These are phyloP conservation scores for Myriosclerotinia scirpicola DNA, from an alignment of 2,329 filamentous ascomycete genomes.

Conservation along the genomic window DNA sequence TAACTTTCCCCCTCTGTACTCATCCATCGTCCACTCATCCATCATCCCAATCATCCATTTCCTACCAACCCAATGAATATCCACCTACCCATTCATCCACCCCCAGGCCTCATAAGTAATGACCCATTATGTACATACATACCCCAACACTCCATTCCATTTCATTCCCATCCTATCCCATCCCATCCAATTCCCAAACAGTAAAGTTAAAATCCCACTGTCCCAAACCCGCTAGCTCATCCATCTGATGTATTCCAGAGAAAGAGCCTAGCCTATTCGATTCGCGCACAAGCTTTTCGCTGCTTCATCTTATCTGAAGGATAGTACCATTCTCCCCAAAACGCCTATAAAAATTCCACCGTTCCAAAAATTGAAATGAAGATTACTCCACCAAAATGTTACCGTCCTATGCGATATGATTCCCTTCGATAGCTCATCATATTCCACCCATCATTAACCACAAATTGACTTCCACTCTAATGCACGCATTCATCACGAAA, in stretches of 20 bases:
- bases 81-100: neutral
- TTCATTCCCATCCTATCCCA: neutral
- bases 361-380: neutral
- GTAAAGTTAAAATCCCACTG: too few relatives aligned
- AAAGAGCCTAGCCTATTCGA: neutral
- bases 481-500: slow-evolving; percentile 22
- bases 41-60: neutral
- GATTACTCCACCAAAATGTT: neutral
- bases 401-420: neutral
- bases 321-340: neutral
- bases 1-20: neutral
- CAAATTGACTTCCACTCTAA: neutral
- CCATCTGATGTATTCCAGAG: neutral
- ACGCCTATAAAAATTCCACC: neutral
- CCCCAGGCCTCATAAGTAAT: neutral
- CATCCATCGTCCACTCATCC: neutral
- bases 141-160: neutral
- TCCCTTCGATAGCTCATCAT: neutral
- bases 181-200: neutral
- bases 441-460: neutral
- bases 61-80: neutral
- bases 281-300: too few relatives aligned
- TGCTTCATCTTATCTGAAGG: neutral
- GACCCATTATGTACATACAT: slow-evolving; percentile 7
- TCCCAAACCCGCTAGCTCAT: too few relatives aligned